Conservation (phyloP, 2,329 filamentous ascomycete species). For the Cercospora sojina region DNA sequence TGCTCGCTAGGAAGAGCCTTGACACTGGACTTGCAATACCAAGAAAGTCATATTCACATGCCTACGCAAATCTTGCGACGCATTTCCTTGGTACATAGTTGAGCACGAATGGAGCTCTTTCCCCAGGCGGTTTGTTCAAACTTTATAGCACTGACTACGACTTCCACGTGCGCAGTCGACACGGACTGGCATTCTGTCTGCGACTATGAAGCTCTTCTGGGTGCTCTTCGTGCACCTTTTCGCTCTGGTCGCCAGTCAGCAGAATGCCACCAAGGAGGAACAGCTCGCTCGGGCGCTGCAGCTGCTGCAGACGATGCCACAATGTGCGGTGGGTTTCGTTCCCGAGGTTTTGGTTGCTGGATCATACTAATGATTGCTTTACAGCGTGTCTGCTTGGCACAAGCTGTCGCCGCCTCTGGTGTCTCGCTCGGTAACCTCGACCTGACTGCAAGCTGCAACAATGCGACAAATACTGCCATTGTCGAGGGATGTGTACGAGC, state of each 20-base stretch:
- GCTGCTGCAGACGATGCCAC: slow-evolving; percentile 20
- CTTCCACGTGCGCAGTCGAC: background rate
- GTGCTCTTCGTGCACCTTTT: slow-evolving; percentile 6
- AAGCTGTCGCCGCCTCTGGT: slow-evolving; percentile 13
- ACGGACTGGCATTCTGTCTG: background rate
- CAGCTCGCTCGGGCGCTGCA: slow-evolving; percentile 14
- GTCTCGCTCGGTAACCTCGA: slow-evolving; percentile 13
- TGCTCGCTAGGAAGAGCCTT: background rate
- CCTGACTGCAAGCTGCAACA: slow-evolving; percentile 18
- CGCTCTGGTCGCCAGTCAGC: slow-evolving; percentile 8
- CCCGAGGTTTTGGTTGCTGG: background rate
- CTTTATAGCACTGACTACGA: background rate
- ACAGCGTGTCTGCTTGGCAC: slow-evolving; percentile 18
- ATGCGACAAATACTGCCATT: slow-evolving; percentile 18
- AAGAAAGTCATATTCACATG: background rate
- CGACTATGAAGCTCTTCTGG: slow-evolving; percentile 12
- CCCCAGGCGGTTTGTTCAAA: background rate
- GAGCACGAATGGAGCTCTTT: background rate
- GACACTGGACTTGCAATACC: background rate
- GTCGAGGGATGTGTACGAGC: slow-evolving; percentile 14
- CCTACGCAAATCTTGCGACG: background rate
- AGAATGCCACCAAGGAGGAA: slow-evolving; percentile 19
- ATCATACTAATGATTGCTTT: background rate
- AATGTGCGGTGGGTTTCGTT: slow-evolving; percentile 14
- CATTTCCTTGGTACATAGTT: background rate